Evolutionary conservation across 805 yeast genomes (phyloP).

Genomic region (Jamesozyma lodderae): DNA sequence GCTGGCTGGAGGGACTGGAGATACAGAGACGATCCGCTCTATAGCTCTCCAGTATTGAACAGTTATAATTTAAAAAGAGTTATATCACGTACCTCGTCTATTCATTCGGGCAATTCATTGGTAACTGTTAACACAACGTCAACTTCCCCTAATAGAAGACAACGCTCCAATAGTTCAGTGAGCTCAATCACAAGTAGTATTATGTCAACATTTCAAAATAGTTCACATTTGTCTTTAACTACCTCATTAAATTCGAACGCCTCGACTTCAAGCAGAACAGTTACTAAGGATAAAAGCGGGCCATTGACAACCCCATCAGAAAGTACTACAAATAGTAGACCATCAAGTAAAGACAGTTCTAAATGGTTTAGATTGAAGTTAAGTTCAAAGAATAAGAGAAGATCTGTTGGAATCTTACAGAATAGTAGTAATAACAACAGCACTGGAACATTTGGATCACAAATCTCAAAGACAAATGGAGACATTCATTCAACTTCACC

Average conservation of each 20-base stretch:
- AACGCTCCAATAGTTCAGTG: constrained; percentile 24
- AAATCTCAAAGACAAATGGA: too few species aligned
- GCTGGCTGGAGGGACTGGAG: constrained; percentile 96
- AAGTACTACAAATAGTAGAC: too few species aligned
- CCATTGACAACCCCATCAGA: too few species aligned
- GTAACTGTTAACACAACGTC: constrained; percentile 1
- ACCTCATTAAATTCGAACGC: constrained; percentile 5
- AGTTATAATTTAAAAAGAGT: constrained; percentile 20
- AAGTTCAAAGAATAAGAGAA: constrained; percentile 10
- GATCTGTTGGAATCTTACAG: neutral
- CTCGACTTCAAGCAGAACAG: neutral
- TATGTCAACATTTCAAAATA: constrained; percentile 25
- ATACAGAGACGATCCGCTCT: constrained; percentile 61
- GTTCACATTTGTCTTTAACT: constrained; percentile 13
- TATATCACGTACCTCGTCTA: constrained; percentile 18
- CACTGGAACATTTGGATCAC: neutral
- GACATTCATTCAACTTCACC: too few species aligned
- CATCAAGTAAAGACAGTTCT: constrained; percentile 5
- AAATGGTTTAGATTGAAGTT: constrained; percentile 17
- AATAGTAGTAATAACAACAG: neutral
- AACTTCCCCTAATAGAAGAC: constrained; percentile 8
- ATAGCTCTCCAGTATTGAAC: constrained; percentile 34
- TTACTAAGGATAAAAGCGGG: neutral
- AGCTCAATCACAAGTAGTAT: constrained; percentile 25
- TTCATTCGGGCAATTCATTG: constrained; percentile 12